These are phyloP conservation scores for Hanseniaspora singularis DNA, from an alignment of 805 yeast genomes.

Conservation along the genomic window DNA sequence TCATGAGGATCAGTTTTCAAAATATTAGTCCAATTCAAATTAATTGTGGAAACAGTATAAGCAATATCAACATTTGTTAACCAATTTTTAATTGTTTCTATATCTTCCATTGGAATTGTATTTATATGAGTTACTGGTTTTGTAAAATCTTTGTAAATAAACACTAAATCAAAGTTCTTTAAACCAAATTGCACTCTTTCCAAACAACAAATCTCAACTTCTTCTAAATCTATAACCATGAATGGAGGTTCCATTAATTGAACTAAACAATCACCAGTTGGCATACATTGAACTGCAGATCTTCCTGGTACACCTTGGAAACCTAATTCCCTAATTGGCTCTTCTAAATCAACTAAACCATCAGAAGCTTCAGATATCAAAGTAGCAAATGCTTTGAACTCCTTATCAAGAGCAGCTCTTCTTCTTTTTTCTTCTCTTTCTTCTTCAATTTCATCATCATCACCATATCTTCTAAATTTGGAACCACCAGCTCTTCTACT, in stretches of 20 bases:
- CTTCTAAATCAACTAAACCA: constrained; percentile 76
- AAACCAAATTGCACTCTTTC: constrained; percentile 97
- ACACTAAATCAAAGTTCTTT: constrained; percentile 92
- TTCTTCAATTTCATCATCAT: constrained; percentile 95
- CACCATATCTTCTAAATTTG: constrained; percentile 76
- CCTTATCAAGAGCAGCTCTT: constrained; percentile 80
- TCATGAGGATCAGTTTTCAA: constrained; percentile 97
- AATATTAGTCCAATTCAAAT: constrained; percentile 88
- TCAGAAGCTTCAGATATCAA: constrained; percentile 77
- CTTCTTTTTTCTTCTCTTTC: constrained; percentile 96
- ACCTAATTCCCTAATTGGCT: constrained; percentile 91
- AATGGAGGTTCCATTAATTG: constrained; percentile 93
- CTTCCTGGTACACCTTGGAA: constrained; percentile 96
- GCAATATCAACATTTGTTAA: constrained; percentile 96
- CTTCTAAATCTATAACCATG: constrained; percentile 78
- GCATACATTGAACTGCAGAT: constrained; percentile 88
- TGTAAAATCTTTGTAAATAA: constrained; percentile 82
- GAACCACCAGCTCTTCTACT: constrained; percentile 69
- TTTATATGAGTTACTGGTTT: constrained; percentile 84
- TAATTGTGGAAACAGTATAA: constrained; percentile 84
- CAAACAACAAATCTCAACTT: constrained; percentile 85
- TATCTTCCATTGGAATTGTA: constrained; percentile 82
- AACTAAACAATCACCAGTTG: constrained; percentile 91
- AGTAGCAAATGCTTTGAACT: constrained; percentile 80
- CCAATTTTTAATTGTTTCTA: constrained; percentile 94